Evolutionary conservation across 768 basidiomycete species (phyloP).

Genomic region (Pleurotus sapidus): DNA sequence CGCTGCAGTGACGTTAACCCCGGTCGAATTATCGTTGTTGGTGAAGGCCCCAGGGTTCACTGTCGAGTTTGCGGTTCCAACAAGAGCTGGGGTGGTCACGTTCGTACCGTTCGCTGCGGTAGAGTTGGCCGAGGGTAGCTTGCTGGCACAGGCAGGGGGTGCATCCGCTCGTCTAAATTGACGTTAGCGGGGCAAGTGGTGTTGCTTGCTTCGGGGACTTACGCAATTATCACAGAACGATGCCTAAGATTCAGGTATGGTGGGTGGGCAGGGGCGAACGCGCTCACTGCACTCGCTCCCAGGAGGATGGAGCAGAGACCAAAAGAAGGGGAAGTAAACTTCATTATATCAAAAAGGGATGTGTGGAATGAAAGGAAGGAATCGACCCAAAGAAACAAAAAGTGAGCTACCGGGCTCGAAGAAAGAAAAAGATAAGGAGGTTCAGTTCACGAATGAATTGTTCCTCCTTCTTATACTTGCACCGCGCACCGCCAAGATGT

Average conservation of each 20-base stretch:
- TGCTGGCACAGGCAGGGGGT: slow-evolving; percentile 27
- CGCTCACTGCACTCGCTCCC: slow-evolving; percentile 23
- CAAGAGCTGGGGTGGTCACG: slow-evolving; percentile 12
- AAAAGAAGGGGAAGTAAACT: slow-evolving; percentile 26
- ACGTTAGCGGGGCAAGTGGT: background rate
- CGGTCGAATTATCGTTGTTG: background rate
- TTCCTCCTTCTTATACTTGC: background rate
- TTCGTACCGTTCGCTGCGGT: slow-evolving; percentile 13
- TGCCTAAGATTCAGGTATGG: slow-evolving; percentile 29
- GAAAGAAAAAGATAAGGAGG: slow-evolving; percentile 17
- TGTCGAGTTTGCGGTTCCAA: slow-evolving; percentile 12
- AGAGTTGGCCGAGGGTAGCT: slow-evolving; percentile 17
- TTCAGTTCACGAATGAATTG: too few relatives aligned
- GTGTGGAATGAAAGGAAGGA: slow-evolving; percentile 14
- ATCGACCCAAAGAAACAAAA: slow-evolving; percentile 12
- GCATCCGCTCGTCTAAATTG: slow-evolving; percentile 25
- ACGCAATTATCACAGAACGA: slow-evolving; percentile 8
- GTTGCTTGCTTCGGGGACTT: background rate
- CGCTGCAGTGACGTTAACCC: slow-evolving; percentile 13
- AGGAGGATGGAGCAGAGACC: slow-evolving; percentile 25
- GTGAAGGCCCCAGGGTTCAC: slow-evolving; percentile 2
- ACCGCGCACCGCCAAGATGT: background rate
- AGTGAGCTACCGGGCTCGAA: slow-evolving; percentile 33
- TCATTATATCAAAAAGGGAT: slow-evolving; percentile 19
- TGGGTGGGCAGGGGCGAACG: slow-evolving; percentile 22